These are phyloP conservation scores for Sungouiozyma ichnusensis DNA, from an alignment of 805 yeast species.

Conservation along the genomic window DNA sequence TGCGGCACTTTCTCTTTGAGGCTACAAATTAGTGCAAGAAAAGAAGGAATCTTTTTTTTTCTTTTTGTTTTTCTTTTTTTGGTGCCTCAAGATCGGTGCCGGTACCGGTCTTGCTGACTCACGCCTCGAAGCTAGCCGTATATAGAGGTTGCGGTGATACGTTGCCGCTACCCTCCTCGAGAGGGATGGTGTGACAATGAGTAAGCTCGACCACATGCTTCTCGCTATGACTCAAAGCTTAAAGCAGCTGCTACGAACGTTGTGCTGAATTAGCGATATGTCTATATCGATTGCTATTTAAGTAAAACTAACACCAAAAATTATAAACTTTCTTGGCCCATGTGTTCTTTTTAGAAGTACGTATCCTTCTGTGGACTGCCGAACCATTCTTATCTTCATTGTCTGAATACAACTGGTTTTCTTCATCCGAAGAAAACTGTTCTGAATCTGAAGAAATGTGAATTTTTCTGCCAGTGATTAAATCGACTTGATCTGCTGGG, in stretches of 20 bases:
- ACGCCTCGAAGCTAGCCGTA: too few relatives aligned
- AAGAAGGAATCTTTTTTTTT: too few relatives aligned
- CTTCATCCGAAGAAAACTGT: background rate
- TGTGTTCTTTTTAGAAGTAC: background rate
- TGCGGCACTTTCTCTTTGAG: background rate
- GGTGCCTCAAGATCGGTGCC: background rate
- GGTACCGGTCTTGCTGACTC: too few relatives aligned
- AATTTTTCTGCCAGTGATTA: constrained; percentile 17
- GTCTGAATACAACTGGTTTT: background rate
- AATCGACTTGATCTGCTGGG: constrained; percentile 39
- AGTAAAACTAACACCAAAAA: background rate
- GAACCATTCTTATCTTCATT: background rate
- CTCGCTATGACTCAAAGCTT: too few relatives aligned
- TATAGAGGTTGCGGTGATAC: too few relatives aligned
- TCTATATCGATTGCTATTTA: too few relatives aligned
- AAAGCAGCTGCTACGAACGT: too few relatives aligned
- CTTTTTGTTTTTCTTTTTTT: too few relatives aligned
- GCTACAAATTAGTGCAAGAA: background rate
- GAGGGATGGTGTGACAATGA: too few relatives aligned
- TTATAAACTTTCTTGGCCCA: background rate
- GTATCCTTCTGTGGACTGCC: background rate
- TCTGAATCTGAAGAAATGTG: background rate
- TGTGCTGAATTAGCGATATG: too few relatives aligned
- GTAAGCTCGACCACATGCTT: too few relatives aligned
- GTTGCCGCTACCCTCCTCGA: too few relatives aligned